These are phyloP conservation scores for Gracilaria vermiculophylla DNA, from an alignment of 23 red algal genomes.

Conservation along the genomic window DNA sequence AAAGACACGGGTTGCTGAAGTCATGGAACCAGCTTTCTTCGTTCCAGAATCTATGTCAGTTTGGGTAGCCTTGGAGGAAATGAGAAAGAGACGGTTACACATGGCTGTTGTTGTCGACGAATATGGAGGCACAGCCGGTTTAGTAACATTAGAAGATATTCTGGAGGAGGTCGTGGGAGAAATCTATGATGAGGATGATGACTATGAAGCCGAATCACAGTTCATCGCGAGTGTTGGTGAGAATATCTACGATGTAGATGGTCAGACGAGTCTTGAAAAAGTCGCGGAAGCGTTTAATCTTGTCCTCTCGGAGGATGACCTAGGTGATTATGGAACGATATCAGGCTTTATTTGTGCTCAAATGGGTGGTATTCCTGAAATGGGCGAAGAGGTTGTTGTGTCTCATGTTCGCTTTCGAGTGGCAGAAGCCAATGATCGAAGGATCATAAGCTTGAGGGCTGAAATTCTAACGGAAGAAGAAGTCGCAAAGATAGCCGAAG, in stretches of 20 bases:
- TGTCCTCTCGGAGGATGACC: slow-evolving; percentile 73
- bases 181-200: slow-evolving; percentile 99
- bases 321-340: slow-evolving; percentile 96
- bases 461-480: slow-evolving; percentile 62
- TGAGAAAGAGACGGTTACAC: slow-evolving; percentile 89
- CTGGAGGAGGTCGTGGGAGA: slow-evolving; percentile 98
- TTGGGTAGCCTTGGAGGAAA: slow-evolving; percentile 95
- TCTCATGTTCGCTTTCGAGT: slow-evolving; percentile 74
- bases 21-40: slow-evolving; percentile 94
- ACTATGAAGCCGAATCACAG: slow-evolving; percentile 72
- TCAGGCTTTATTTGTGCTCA: slow-evolving; percentile 88
- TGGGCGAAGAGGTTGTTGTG: slow-evolving; percentile 66
- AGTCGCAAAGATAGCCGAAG: slow-evolving; percentile 32
- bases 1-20: slow-evolving; percentile 50
- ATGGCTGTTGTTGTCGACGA: slow-evolving; percentile 99
- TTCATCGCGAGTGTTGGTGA: slow-evolving; percentile 45
- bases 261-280: slow-evolving; percentile 84
- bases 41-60: slow-evolving; percentile 93
- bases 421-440: slow-evolving; percentile 84
- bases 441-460: slow-evolving; percentile 76
- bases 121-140: slow-evolving; percentile 96
- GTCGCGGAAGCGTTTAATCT: slow-evolving; percentile 72
- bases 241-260: slow-evolving; percentile 70
- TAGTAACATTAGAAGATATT: slow-evolving; percentile 98
- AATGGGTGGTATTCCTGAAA: slow-evolving; percentile 89